Percentiles rank a stretch among this genome's conserved stretches.
Evolutionary conservation across 1,139 yeast genomes (phyloP).

Genomic region (Williopsis jadinii): DNA sequence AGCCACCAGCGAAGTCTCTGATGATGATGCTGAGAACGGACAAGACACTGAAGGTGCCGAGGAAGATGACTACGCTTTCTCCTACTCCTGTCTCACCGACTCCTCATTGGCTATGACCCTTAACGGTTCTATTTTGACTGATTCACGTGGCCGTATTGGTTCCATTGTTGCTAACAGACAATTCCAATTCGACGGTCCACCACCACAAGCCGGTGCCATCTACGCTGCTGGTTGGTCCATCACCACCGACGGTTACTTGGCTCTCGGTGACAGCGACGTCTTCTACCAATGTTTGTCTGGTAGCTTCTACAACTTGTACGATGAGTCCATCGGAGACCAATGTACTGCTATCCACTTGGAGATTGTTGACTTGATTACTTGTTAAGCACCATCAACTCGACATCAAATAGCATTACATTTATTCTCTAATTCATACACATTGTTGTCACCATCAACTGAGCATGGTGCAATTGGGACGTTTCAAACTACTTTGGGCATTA

Average conservation of each 20-base stretch:
- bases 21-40: constrained; percentile 24
- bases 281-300: constrained; percentile 83
- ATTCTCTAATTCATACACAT: too few relatives aligned
- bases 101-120: constrained; percentile 52
- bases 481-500: constrained; percentile 1
- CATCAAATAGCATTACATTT: too few relatives aligned
- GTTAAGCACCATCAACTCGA: constrained; percentile 28
- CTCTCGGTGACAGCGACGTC: constrained; percentile 54
- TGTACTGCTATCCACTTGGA: constrained; percentile 59
- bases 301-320: constrained; percentile 76
- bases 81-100: constrained; percentile 42
- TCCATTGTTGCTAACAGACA: constrained; percentile 81
- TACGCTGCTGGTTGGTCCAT: constrained; percentile 83
- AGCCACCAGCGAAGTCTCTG: constrained; percentile 18
- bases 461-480: neutral
- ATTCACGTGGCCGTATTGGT: constrained; percentile 65
- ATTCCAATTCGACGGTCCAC: constrained; percentile 87
- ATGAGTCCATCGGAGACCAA: constrained; percentile 57
- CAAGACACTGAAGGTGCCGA: constrained; percentile 21
- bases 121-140: constrained; percentile 47
- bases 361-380: constrained; percentile 55
- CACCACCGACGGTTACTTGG: constrained; percentile 57
- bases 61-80: constrained; percentile 17
- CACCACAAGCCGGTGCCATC: constrained; percentile 86
- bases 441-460: too few relatives aligned